These are phyloP conservation scores for Candida dajiaensis DNA, from an alignment of 805 yeast species.

Conservation along the genomic window DNA sequence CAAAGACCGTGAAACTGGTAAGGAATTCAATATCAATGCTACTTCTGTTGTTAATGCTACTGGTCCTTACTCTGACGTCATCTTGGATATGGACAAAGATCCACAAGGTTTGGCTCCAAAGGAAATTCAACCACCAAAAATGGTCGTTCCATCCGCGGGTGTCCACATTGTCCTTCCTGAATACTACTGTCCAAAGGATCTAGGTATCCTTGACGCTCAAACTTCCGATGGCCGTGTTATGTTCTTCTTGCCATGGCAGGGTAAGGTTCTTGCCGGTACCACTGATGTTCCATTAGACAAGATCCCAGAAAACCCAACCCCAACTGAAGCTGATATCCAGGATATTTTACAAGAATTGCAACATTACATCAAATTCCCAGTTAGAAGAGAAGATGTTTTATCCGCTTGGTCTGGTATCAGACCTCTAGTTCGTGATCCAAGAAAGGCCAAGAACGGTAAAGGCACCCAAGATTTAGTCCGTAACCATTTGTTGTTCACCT, in stretches of 20 bases:
- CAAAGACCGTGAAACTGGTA: conserved; percentile 62
- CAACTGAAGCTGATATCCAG: conserved; percentile 82
- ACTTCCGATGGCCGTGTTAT: conserved; percentile 95
- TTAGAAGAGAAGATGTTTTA: conserved; percentile 81
- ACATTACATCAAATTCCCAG: conserved; percentile 84
- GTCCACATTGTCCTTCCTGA: conserved; percentile 91
- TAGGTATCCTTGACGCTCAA: conserved; percentile 87
- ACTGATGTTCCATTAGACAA: conserved; percentile 81
- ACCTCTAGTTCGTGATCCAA: conserved; percentile 86
- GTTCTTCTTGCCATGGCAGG: conserved; percentile 98
- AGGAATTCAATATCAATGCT: conserved; percentile 54
- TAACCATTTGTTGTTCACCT: conserved; percentile 72
- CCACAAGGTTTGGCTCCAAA: conserved; percentile 58
- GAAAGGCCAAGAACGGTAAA: conserved; percentile 36
- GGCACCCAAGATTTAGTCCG: conserved; percentile 86
- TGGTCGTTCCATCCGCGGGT: conserved; percentile 94
- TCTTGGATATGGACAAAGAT: conserved; percentile 81
- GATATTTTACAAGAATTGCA: conserved; percentile 85
- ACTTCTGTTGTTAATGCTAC: conserved; percentile 86
- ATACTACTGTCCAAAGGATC: conserved; percentile 78
- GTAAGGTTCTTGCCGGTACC: conserved; percentile 93
- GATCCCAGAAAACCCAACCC: conserved; percentile 72
- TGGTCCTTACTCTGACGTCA: conserved; percentile 84
- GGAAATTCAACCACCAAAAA: conserved; percentile 47
- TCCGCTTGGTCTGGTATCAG: conserved; percentile 98